Conservation (phyloP, 306 rosid species). For the Vigna hirtella region DNA sequence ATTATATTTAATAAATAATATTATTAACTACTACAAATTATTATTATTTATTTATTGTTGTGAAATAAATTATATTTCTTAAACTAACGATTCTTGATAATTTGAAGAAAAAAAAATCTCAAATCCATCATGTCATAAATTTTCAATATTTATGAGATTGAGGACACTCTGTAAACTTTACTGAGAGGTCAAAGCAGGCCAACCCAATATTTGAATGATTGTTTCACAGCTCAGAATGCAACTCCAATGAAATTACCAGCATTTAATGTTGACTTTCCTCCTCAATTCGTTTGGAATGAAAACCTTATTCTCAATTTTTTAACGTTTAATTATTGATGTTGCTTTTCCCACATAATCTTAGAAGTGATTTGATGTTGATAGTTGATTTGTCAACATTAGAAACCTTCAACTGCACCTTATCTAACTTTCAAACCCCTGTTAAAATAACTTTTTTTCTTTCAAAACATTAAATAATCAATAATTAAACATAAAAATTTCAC, state of each 20-base stretch:
- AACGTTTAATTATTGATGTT: conserved; percentile 40
- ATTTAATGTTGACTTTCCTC: conserved; percentile 63
- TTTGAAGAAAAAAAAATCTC: no score
- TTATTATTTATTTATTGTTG: no score
- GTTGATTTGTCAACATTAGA: conserved; percentile 57
- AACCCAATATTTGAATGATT: conserved; percentile 47
- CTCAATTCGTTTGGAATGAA: conserved; percentile 42
- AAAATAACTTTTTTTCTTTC: background rate
- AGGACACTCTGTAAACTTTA: no score
- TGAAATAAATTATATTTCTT: no score
- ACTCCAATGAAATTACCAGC: conserved; percentile 42
- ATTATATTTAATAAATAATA: no score
- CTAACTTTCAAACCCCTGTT: conserved; percentile 46
- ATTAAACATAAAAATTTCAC: background rate
- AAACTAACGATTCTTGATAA: no score
- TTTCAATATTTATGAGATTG: no score
- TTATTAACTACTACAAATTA: no score
- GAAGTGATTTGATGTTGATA: conserved; percentile 51
- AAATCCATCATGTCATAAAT: no score
- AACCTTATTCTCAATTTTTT: conserved; percentile 25
- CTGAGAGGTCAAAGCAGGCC: conserved; percentile 50
- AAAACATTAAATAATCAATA: background rate
- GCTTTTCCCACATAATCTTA: conserved; percentile 52
- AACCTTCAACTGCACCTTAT: conserved; percentile 41
- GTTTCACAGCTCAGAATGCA: conserved; percentile 44